phyloP scores from a whole-genome alignment of 768 basidiomycete species.

The Coprinopsis sp. region DNA sequence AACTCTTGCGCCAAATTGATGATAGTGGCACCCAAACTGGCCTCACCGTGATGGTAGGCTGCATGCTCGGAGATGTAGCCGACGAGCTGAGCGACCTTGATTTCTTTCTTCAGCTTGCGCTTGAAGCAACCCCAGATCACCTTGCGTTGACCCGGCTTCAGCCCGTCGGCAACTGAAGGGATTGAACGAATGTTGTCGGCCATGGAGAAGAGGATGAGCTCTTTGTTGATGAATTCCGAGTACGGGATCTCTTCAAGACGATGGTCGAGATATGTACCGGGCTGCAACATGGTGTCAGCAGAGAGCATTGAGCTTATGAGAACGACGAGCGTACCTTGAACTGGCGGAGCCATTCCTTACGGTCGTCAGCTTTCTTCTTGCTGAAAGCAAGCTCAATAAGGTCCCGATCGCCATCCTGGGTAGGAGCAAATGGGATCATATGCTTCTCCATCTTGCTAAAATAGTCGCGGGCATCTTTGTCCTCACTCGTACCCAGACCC shows the following conservation, averaged over 20 bases:
- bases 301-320: background rate
- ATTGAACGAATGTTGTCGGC: constrained; percentile 98
- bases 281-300: constrained; percentile 40
- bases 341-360: constrained; percentile 96
- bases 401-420: constrained; percentile 76
- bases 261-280: constrained; percentile 93
- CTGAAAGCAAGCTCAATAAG: constrained; percentile 98
- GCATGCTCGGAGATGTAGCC: constrained; percentile 94
- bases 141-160: constrained; percentile 97
- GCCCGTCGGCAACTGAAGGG: constrained; percentile 87
- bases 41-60: constrained; percentile 96
- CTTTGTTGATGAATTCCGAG: constrained; percentile 96
- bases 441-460: constrained; percentile 91
- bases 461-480: constrained; percentile 87
- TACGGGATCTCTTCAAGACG: constrained; percentile 79
- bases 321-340: constrained; percentile 58
- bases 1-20: constrained; percentile 91
- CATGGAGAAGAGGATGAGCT: constrained; percentile 98
- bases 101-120: constrained; percentile 84
- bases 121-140: constrained; percentile 97
- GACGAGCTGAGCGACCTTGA: constrained; percentile 94
- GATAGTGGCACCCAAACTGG: constrained; percentile 82
- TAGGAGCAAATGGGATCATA: constrained; percentile 86
- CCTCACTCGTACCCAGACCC: constrained; percentile 94
- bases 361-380: constrained; percentile 98